These are phyloP conservation scores for Dipteronia sinensis DNA, from an alignment of 345 rosid genomes.

Conservation along the genomic window DNA sequence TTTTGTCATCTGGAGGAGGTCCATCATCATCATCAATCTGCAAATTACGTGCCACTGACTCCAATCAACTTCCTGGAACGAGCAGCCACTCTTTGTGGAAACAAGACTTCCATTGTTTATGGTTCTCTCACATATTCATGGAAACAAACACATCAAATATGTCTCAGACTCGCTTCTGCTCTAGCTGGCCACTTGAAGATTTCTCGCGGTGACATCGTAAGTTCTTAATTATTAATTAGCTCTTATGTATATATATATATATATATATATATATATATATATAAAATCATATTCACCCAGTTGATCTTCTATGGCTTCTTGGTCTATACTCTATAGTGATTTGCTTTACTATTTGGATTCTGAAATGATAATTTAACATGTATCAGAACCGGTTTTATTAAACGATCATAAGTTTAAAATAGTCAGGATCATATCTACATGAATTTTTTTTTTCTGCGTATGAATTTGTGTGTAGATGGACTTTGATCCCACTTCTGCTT, in stretches of 20 bases:
- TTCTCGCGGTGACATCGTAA: slow-evolving; percentile 55
- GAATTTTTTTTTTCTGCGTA: no score
- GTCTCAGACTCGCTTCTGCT: slow-evolving; percentile 72
- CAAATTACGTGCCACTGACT: slow-evolving; percentile 59
- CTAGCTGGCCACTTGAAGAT: slow-evolving; percentile 34
- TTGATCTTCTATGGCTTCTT: no score
- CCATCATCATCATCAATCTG: slow-evolving; percentile 25
- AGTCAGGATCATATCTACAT: not conserved
- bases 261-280: no score
- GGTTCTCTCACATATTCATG: slow-evolving; percentile 55
- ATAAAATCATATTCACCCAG: no score
- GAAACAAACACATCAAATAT: slow-evolving; percentile 59
- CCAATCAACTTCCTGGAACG: slow-evolving; percentile 64
- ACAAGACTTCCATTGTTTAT: slow-evolving; percentile 51
- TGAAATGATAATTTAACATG: not conserved
- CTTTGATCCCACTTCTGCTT: not conserved
- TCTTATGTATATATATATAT: no score
- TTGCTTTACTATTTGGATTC: not conserved
- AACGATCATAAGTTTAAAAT: no score
- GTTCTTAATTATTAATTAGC: slow-evolving; percentile 8
- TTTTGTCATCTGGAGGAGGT: slow-evolving; percentile 27
- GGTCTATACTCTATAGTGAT: no score
- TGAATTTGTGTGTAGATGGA: not conserved
- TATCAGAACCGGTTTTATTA: no score
- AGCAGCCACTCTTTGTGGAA: slow-evolving; percentile 53